Base-by-base conservation (phyloP, 768 basidiomycete genomes). In the Serendipita sp. region DNA sequence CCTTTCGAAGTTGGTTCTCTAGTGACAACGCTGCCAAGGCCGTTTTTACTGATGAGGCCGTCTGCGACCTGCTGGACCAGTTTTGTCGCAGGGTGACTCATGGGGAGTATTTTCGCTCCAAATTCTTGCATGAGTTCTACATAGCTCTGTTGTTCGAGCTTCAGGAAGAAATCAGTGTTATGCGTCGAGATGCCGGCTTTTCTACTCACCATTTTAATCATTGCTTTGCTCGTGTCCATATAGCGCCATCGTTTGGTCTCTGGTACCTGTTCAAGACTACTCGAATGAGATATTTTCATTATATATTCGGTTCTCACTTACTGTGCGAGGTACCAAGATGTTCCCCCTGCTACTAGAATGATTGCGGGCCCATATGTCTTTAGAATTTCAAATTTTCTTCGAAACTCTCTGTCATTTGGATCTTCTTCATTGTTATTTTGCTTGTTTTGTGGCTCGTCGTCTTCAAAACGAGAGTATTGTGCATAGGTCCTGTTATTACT, bases 231-330 rank as follows among this genome's bases (percentile, higher is more conserved):
- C 2, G 85, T 78, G 70, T 88, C 86, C 82, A 97, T 95, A 71
- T 94, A 96, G 23, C 94, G 75, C 81, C 86, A 86, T 64, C 94
- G 76, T 0, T 91, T 91, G 0, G 91, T 94, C 71, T 93, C 86
- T 2, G 87, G 84, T 0, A 91, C 88, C 70, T 81, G 79, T 71
- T 97, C 93, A 31, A 94, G 77, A 69, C 91, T 93, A 45, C 11
- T 13, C 13, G 13, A 13, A 18, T 45, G 13, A 45, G 44, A 2
- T 13, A 13, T 18, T 45, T 13, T 18, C 44, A 45, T 45, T 45
- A 13, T 13, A 13, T 13, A 13, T 13, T 45, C 13, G 10, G 13
- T n/a, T n/a, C 10, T 31, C 13, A 53, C 52, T 11, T 53, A 53
- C 52, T 60, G 55, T 27, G 55, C 4, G 10, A 60, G 10, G n/a